Evolutionary conservation across 768 basidiomycete species (phyloP).

Genomic region (Mrakia frigida): DNA sequence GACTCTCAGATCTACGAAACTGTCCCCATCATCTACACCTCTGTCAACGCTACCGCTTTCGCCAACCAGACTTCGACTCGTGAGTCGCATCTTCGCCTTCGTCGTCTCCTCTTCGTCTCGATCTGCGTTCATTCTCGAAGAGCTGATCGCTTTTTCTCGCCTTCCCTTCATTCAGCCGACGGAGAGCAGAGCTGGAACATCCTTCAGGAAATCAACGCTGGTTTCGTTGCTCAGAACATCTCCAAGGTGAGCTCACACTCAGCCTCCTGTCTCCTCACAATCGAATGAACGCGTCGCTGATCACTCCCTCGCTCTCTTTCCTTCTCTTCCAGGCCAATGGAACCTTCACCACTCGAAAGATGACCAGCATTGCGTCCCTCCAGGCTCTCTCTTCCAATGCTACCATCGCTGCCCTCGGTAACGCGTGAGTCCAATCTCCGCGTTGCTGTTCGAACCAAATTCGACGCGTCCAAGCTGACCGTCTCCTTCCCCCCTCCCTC

Average conservation of each 20-base stretch:
- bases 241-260: neutral
- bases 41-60: slow-evolving; percentile 6
- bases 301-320: neutral
- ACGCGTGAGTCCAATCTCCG: neutral
- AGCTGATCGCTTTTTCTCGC: no score
- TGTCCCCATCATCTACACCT: neutral
- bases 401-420: neutral
- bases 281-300: neutral
- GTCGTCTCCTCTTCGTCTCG: no score
- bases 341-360: neutral
- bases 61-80: slow-evolving; percentile 1
- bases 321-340: neutral
- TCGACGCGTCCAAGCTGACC: no score
- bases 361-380: neutral
- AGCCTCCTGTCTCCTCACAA: neutral
- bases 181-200: slow-evolving; percentile 12
- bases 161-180: neutral
- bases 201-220: neutral
- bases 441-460: no score
- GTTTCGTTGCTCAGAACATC: neutral
- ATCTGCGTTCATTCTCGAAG: no score
- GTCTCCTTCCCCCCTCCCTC: no score
- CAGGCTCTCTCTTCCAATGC: neutral
- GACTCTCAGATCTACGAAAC: neutral
- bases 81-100: neutral